These are phyloP conservation scores for Geranium incanum DNA, from an alignment of 441 rosid species.

Conservation along the genomic window DNA sequence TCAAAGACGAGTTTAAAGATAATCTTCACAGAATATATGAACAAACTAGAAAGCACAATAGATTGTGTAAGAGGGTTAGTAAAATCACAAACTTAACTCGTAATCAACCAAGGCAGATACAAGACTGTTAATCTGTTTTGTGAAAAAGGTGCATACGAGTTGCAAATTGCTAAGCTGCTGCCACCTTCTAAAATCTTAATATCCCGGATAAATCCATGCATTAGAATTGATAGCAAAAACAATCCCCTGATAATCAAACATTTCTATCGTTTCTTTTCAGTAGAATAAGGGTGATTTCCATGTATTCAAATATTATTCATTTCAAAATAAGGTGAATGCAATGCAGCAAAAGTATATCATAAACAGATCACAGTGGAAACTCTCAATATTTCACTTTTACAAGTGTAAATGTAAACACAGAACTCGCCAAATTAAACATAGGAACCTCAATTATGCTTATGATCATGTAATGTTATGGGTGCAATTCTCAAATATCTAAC, in stretches of 20 bases:
- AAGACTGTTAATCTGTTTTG: neutral
- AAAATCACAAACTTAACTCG: neutral
- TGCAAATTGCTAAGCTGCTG: neutral
- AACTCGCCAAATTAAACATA: no score
- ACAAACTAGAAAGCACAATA: neutral
- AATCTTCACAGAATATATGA: neutral
- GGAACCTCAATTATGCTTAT: neutral
- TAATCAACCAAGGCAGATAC: neutral
- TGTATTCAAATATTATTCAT: neutral
- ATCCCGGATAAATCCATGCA: neutral
- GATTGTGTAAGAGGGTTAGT: neutral
- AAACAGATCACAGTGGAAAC: neutral
- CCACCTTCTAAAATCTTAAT: neutral
- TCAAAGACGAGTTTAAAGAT: neutral
- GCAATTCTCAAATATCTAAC: neutral
- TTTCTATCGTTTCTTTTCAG: neutral
- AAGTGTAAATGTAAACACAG: neutral
- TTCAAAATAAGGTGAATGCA: neutral
- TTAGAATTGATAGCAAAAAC: neutral
- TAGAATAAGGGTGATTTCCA: neutral
- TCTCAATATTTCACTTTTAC: neutral
- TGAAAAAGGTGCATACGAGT: neutral
- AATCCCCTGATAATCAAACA: neutral
- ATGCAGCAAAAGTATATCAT: neutral
- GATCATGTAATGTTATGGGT: neutral